Evolutionary conservation across 2,329 filamentous ascomycete species (phyloP), one percentile per base, ranked within the genome.

Genomic region (Aspergillus persii): DNA sequence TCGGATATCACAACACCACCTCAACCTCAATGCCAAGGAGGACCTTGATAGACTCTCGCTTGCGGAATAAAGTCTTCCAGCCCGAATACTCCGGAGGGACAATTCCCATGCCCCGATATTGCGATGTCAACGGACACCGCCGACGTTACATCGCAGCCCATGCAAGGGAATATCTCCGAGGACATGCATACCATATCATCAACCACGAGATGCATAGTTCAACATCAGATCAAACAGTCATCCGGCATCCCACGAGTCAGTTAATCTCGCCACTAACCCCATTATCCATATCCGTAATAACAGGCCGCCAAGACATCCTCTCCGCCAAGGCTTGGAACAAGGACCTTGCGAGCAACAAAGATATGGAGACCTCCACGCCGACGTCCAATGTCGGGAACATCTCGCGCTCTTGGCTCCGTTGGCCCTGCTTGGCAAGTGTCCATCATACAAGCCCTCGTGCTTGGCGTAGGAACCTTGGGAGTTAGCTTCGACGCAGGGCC

Each of bases 401-500:
- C 12, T 3, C 12, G n/a, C 4, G 15, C 12, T 41, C 12, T 41
- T 41, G 15, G 36, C n/a, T 41, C 36, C 36, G 15, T 15, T n/a
- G 15, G 36, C 12, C 36, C 11, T 5, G 15, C 36, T 41, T 41
- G 36, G 36, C 36, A 41, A 7, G 36, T n/a, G 36, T 41, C 36
- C 15, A 41, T 41, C 3, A 41, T 41, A 41, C 36, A 41, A 63
- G 61, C 53, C 41, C 30, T 55, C 44, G 23, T 23, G 18, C 68
- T 70, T 70, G 66, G 68, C 68, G 36, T 46, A 58, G 57, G 57
- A 51, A 68, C 61, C 63, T 66, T 67, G 56, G 58, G 47, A 62
- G 63, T 61, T 56, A 63, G 59, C 55, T 23, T 47, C 44, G 44
- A 47, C 18, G 23, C 44, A 33, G 27, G 50, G 54, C 53, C 46